Evolutionary conservation across 2,329 filamentous ascomycete species (phyloP).

Genomic region (Paracoccidioides brasiliensis): DNA sequence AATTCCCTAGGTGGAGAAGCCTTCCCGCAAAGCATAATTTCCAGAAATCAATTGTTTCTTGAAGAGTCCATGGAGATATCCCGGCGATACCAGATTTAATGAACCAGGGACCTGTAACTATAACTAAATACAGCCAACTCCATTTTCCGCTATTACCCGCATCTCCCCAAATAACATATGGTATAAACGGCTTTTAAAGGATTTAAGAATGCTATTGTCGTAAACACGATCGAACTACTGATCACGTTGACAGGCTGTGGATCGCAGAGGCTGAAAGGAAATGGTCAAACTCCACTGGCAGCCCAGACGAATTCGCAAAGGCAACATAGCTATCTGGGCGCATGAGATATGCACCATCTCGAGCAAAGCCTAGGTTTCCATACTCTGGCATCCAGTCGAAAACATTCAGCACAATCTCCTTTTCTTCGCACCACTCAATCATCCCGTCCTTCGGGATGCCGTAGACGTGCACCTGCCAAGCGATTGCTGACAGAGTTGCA

Average conservation of each 20-base stretch:
- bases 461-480: conserved; percentile 24
- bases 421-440: conserved; percentile 16
- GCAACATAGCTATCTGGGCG: conserved; percentile 23
- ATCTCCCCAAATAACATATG: too few relatives aligned
- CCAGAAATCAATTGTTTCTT: too few relatives aligned
- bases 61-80: too few relatives aligned
- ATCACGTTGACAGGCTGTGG: background rate
- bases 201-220: background rate
- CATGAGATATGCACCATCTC: conserved; percentile 18
- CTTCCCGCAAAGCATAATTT: too few relatives aligned
- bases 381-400: conserved; percentile 18
- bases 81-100: too few relatives aligned
- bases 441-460: conserved; percentile 10
- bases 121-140: too few relatives aligned
- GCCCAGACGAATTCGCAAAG: conserved; percentile 10
- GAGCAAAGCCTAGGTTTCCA: conserved; percentile 13
- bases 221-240: background rate
- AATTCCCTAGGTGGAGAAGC: too few relatives aligned
- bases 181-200: too few relatives aligned
- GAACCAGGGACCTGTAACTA: too few relatives aligned
- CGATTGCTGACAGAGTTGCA: conserved; percentile 8
- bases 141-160: too few relatives aligned
- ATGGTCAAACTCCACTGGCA: conserved; percentile 12
- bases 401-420: conserved; percentile 10
- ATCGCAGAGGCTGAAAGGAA: conserved; percentile 7